Percentiles rank a stretch among this genome's conserved stretches.
Conservation (phyloP, 116 monocot genomes). For the Cymodocea nodosa region DNA sequence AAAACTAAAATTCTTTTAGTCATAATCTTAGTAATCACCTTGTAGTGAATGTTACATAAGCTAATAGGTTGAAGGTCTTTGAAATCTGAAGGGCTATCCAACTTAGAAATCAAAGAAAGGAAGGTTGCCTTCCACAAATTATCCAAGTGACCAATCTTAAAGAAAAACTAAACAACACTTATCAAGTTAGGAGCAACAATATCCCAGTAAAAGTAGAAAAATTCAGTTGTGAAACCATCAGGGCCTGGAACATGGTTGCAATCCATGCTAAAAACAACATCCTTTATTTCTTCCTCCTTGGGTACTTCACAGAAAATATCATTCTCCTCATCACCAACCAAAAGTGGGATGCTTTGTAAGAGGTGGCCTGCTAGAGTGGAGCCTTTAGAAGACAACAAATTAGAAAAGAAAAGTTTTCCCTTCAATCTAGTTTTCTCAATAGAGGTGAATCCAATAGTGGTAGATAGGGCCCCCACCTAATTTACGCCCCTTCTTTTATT, state of each 20-base stretch:
- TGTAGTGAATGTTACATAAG: not conserved
- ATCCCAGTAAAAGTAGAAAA: not conserved
- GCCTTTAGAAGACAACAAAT: too few relatives aligned
- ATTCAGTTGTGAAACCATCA: not conserved
- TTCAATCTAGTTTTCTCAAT: too few relatives aligned
- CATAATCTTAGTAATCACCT: not conserved
- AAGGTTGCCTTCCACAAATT: not conserved
- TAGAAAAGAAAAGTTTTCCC: too few relatives aligned
- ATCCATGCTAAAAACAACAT: not conserved
- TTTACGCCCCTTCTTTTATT: too few relatives aligned
- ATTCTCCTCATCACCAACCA: too few relatives aligned
- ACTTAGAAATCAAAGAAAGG: not conserved
- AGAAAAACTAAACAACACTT: not conserved
- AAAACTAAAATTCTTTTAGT: not conserved
- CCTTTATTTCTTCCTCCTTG: not conserved
- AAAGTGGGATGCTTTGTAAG: too few relatives aligned
- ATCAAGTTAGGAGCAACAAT: not conserved
- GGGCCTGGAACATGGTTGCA: not conserved
- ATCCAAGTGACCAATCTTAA: not conserved
- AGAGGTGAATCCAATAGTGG: too few relatives aligned
- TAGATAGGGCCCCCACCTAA: too few relatives aligned
- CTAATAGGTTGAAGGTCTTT: not conserved
- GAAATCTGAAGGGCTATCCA: not conserved
- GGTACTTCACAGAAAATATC: too few relatives aligned
- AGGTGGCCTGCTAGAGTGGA: too few relatives aligned